A percentile compares a stretch with the other conserved stretches of the same genome.
phyloP scores from a whole-genome alignment of 225 moss, liverwort and hornwort species.

The Physcomitrium patens region DNA sequence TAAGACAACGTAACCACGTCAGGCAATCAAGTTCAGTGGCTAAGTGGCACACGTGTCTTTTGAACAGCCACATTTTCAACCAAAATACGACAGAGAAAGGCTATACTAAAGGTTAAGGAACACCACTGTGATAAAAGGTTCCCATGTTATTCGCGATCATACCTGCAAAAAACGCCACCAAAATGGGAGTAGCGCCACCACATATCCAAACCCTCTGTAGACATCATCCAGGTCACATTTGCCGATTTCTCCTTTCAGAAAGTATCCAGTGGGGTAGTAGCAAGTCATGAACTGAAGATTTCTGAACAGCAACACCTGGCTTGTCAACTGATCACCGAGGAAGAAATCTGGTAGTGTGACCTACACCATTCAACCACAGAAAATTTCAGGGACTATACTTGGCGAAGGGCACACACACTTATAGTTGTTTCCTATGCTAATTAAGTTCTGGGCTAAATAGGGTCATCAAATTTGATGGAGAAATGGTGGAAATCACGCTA shows the following conservation, averaged over 20 bases:
- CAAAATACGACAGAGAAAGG: not conserved
- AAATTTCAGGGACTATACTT: not conserved
- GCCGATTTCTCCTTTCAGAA: slow-evolving; percentile 32
- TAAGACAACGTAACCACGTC: not conserved
- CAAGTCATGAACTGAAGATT: slow-evolving; percentile 60
- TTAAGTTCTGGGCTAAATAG: too few relatives aligned
- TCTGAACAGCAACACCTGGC: slow-evolving; percentile 62
- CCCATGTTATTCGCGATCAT: not conserved
- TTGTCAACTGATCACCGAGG: slow-evolving; percentile 77
- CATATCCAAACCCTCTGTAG: slow-evolving; percentile 52
- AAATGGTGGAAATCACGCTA: not conserved
- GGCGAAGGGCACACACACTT: not conserved
- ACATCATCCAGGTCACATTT: slow-evolving; percentile 33
- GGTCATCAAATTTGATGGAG: not conserved
- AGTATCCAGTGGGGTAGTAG: slow-evolving; percentile 66
- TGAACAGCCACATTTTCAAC: too few relatives aligned
- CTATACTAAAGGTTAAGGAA: too few relatives aligned
- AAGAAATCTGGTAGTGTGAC: slow-evolving; percentile 76
- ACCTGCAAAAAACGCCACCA: slow-evolving; percentile 87
- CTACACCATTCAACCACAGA: slow-evolving; percentile 36
- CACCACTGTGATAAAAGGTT: not conserved
- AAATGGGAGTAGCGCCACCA: slow-evolving; percentile 63
- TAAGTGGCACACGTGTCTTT: too few relatives aligned
- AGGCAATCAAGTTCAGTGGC: not conserved
- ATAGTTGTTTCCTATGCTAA: too few relatives aligned